phyloP scores from a whole-genome alignment of 2,329 filamentous ascomycete genomes.

The Tolypocladium amazonense region DNA sequence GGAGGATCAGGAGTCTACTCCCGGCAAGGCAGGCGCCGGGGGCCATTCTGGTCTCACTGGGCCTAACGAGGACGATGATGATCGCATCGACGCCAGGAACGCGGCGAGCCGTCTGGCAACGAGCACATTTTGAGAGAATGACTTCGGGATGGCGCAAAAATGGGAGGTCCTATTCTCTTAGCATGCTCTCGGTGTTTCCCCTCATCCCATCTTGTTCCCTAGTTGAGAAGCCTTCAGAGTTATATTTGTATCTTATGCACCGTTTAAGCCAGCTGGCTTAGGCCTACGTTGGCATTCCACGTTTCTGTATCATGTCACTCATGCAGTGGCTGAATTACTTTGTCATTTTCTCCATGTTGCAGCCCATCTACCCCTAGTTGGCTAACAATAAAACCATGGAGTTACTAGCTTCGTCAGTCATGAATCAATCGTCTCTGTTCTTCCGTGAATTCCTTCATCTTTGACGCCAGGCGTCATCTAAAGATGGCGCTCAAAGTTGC shows the following conservation, averaged over 20 bases:
- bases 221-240: background rate
- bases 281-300: background rate
- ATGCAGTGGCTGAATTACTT: background rate
- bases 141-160: background rate
- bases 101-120: slow-evolving; percentile 87
- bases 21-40: slow-evolving; percentile 25
- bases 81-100: slow-evolving; percentile 89
- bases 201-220: background rate
- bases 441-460: background rate
- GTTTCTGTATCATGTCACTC: background rate
- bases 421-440: background rate
- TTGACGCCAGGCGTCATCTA: background rate
- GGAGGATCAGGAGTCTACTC: slow-evolving; percentile 24
- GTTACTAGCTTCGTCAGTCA: background rate
- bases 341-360: background rate
- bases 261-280: background rate
- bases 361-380: background rate
- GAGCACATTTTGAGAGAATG: slow-evolving; percentile 64
- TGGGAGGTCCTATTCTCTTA: background rate
- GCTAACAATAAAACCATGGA: background rate
- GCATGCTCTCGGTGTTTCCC: background rate
- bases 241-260: background rate
- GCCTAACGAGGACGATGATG: slow-evolving; percentile 71
- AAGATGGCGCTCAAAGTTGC: background rate
- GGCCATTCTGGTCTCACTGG: slow-evolving; percentile 36